Conservation (phyloP, 2,329 filamentous ascomycete species). For the Fusarium poae region DNA sequence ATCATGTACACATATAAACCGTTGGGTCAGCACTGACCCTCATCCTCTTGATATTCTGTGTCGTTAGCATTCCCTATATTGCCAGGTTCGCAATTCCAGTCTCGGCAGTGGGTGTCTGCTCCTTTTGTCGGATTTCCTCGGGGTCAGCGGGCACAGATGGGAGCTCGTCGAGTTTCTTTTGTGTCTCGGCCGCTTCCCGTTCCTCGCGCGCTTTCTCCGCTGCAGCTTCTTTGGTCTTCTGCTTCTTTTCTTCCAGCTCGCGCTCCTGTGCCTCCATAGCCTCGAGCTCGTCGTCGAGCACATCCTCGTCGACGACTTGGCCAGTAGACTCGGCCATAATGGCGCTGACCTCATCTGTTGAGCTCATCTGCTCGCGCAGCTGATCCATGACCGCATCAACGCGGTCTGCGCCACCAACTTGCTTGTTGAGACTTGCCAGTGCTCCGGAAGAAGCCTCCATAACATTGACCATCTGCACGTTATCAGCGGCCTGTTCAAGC, state of each 20-base stretch:
- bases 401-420: constrained; percentile 80
- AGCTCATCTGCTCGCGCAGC: constrained; percentile 82
- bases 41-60: constrained; percentile 49
- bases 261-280: constrained; percentile 74
- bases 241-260: constrained; percentile 64
- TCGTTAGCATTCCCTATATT: constrained; percentile 38
- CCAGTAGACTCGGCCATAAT: constrained; percentile 76
- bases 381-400: constrained; percentile 82
- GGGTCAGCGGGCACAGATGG: constrained; percentile 56
- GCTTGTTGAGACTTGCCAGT: constrained; percentile 78
- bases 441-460: constrained; percentile 84
- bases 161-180: constrained; percentile 66
- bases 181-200: constrained; percentile 61
- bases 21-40: constrained; percentile 11
- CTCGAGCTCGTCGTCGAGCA: constrained; percentile 90
- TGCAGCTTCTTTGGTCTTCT: constrained; percentile 59
- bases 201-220: constrained; percentile 58
- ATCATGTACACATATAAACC: constrained; percentile 36
- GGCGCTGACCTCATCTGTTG: constrained; percentile 83
- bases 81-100: constrained; percentile 55
- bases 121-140: constrained; percentile 52
- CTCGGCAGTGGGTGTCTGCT: constrained; percentile 54
- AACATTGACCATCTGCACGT: constrained; percentile 84
- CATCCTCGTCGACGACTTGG: constrained; percentile 76
- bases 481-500: constrained; percentile 87